Evolutionary conservation across 176 grass and related monocot species (phyloP).

Genomic region (Chloris gayana): DNA sequence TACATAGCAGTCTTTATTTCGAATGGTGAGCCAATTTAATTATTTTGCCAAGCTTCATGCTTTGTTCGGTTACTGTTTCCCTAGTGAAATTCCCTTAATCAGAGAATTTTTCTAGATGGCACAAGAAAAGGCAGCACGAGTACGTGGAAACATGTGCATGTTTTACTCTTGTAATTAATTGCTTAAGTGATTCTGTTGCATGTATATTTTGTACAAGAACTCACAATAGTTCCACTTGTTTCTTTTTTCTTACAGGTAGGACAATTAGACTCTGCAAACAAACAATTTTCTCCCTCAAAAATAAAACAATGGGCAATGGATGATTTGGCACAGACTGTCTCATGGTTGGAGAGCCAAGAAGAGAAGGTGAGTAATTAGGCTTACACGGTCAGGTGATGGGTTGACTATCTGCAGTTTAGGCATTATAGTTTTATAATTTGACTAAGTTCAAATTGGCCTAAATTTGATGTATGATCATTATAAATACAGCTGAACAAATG

Average conservation of each 20-base stretch:
- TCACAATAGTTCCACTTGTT: slow-evolving; percentile 12
- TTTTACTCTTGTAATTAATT: slow-evolving; percentile 23
- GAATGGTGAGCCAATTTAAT: background rate
- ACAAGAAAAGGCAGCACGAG: background rate
- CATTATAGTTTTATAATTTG: slow-evolving; percentile 18
- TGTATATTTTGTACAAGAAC: background rate
- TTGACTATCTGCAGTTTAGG: slow-evolving; percentile 11
- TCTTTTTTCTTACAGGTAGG: slow-evolving; percentile 42
- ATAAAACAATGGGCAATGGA: slow-evolving; percentile 81
- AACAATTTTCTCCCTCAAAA: slow-evolving; percentile 64
- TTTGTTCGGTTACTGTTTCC: background rate
- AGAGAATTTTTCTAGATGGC: background rate
- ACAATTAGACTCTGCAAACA: slow-evolving; percentile 33
- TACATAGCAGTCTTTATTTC: background rate
- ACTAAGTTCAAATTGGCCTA: background rate
- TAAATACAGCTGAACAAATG: background rate
- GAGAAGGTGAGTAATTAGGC: slow-evolving; percentile 65
- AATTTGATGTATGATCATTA: background rate
- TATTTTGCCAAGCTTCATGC: background rate
- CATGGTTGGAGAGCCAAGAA: slow-evolving; percentile 94
- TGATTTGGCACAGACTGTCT: slow-evolving; percentile 77
- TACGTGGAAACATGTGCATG: background rate
- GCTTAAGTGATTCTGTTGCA: slow-evolving; percentile 9
- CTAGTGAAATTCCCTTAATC: background rate
- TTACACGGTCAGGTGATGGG: background rate